Conservation (phyloP, 352 stramenopile genomes). For the Phytophthora idaei region DNA sequence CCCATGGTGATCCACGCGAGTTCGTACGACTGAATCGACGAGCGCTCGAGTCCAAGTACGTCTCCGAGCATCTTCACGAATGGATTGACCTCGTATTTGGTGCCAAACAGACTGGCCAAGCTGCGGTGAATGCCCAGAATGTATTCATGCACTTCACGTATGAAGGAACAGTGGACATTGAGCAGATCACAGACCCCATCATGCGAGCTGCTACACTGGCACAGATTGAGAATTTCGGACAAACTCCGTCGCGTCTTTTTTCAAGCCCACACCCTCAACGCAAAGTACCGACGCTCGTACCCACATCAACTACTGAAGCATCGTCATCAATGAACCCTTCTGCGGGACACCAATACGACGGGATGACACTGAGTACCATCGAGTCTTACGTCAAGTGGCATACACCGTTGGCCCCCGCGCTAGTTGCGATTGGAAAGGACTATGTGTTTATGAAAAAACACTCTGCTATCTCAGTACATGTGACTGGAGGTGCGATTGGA, state of each 20-base stretch:
- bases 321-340: slow-evolving; percentile 16
- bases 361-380: slow-evolving; percentile 62
- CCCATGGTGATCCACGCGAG: slow-evolving; percentile 90
- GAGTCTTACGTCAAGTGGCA: slow-evolving; percentile 84
- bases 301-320: slow-evolving; percentile 1
- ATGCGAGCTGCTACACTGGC: slow-evolving; percentile 91
- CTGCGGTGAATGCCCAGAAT: slow-evolving; percentile 94
- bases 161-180: slow-evolving; percentile 82
- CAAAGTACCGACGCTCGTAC: slow-evolving; percentile 50
- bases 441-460: slow-evolving; percentile 79
- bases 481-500: slow-evolving; percentile 49
- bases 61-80: slow-evolving; percentile 95
- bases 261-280: slow-evolving; percentile 65
- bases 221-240: slow-evolving; percentile 93
- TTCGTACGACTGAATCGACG: slow-evolving; percentile 96
- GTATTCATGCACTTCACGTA: slow-evolving; percentile 90
- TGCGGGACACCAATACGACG: slow-evolving; percentile 55
- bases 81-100: slow-evolving; percentile 99
- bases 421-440: slow-evolving; percentile 79
- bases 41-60: slow-evolving; percentile 96
- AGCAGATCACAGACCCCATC: slow-evolving; percentile 84
- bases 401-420: slow-evolving; percentile 60
- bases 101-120: slow-evolving; percentile 92
- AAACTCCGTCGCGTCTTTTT: slow-evolving; percentile 86
- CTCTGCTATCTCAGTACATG: slow-evolving; percentile 29